Conservation (phyloP, 371 early-diverging fungal species). For the Mortierella sp. region DNA sequence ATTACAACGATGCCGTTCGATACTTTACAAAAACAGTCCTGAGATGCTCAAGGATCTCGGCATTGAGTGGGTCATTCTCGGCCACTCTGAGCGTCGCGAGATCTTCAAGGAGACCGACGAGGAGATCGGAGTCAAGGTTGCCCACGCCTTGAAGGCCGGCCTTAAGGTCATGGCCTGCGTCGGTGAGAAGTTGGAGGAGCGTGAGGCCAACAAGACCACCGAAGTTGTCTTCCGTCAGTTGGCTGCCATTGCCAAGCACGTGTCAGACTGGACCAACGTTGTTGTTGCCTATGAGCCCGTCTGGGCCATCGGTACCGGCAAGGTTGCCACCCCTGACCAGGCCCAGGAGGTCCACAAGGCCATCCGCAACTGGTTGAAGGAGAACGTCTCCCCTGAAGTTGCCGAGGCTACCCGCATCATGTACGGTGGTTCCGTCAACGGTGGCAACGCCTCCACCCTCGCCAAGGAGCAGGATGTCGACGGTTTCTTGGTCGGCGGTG, state of each 20-base stretch:
- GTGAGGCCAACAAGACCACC: slow-evolving; percentile 89
- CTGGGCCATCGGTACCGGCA: slow-evolving; percentile 99
- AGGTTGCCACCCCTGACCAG: slow-evolving; percentile 97
- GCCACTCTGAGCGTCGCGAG: slow-evolving; percentile 99
- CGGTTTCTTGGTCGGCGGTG: slow-evolving; percentile 99
- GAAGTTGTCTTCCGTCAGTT: slow-evolving; percentile 94
- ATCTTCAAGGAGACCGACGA: slow-evolving; percentile 94
- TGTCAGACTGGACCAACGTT: slow-evolving; percentile 91
- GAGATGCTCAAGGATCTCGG: slow-evolving; percentile 96
- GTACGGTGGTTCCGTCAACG: slow-evolving; percentile 98
- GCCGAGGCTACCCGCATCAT: slow-evolving; percentile 93
- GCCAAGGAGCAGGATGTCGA: slow-evolving; percentile 91
- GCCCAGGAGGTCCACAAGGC: slow-evolving; percentile 96
- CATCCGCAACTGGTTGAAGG: slow-evolving; percentile 91
- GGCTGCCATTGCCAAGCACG: slow-evolving; percentile 78
- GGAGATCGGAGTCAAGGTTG: slow-evolving; percentile 87
- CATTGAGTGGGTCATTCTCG: slow-evolving; percentile 97
- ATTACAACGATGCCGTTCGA: background rate
- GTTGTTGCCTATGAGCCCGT: slow-evolving; percentile 99
- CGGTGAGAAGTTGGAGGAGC: slow-evolving; percentile 97
- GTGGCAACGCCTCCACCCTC: slow-evolving; percentile 83
- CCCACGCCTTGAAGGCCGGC: slow-evolving; percentile 89
- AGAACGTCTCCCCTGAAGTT: slow-evolving; percentile 85
- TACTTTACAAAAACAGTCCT: slow-evolving; percentile 65
- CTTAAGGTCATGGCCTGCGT: slow-evolving; percentile 97